These are phyloP conservation scores for Penicillium antarcticum DNA, from an alignment of 495 filamentous ascomycete species.

Conservation along the genomic window DNA sequence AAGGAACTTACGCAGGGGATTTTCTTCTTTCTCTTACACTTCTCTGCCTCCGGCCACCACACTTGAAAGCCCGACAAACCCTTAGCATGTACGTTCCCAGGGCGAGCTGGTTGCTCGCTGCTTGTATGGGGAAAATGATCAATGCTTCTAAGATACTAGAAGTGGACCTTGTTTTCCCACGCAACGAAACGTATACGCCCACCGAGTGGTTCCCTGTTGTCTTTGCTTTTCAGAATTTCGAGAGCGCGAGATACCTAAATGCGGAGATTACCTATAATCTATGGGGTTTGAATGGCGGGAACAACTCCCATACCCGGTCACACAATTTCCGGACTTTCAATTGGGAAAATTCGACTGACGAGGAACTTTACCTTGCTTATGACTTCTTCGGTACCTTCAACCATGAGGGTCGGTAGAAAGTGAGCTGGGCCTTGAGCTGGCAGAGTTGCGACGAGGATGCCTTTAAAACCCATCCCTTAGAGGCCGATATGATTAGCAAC, in stretches of 20 bases:
- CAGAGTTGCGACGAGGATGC: constrained; percentile 4
- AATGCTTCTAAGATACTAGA: constrained; percentile 19
- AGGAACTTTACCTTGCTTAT: constrained; percentile 21
- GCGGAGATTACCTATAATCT: constrained; percentile 6
- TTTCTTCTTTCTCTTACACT: not conserved
- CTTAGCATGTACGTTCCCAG: constrained; percentile 4
- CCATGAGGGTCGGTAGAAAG: not conserved
- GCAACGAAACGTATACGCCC: constrained; percentile 40
- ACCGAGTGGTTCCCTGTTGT: constrained; percentile 28
- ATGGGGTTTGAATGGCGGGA: not conserved
- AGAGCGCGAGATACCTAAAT: constrained; percentile 17
- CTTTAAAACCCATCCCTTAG: not conserved
- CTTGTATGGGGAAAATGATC: constrained; percentile 3
- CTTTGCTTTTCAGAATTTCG: constrained; percentile 35
- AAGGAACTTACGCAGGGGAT: not conserved
- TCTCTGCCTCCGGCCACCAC: not conserved
- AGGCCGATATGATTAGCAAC: constrained; percentile 1
- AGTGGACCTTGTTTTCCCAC: constrained; percentile 38
- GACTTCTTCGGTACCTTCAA: not conserved
- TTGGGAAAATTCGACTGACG: constrained; percentile 4
- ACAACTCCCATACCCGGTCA: not conserved
- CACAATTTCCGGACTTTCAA: not conserved
- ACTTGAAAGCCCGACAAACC: not conserved
- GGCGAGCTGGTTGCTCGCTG: constrained; percentile 10
- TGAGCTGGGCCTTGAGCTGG: constrained; percentile 17